Evolutionary conservation across 768 basidiomycete species (phyloP).

Genomic region (Auricularia cornea): DNA sequence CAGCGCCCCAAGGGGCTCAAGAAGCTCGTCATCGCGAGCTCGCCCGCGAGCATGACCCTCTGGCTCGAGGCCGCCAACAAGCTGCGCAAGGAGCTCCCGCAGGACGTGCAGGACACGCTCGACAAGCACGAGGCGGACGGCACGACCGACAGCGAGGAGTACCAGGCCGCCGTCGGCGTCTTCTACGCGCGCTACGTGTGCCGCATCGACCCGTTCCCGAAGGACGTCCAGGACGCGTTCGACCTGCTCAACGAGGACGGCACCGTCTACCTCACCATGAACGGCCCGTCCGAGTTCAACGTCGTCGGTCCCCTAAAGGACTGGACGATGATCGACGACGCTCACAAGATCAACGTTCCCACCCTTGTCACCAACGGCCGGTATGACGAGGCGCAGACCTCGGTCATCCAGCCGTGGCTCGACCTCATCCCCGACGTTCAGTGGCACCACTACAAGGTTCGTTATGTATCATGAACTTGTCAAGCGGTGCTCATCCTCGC

Average conservation of each 20-base stretch:
- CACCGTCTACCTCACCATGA: conserved; percentile 44
- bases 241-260: conserved; percentile 32
- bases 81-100: conserved; percentile 30
- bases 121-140: conserved; percentile 38
- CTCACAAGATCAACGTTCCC: conserved; percentile 1
- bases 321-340: conserved; percentile 2
- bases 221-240: conserved; percentile 27
- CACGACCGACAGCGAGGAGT: conserved; percentile 37
- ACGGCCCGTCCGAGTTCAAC: conserved; percentile 6
- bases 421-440: conserved; percentile 19
- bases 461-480: neutral
- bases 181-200: conserved; percentile 40
- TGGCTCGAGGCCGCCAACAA: conserved; percentile 29
- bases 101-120: conserved; percentile 31
- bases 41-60: conserved; percentile 37
- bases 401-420: neutral
- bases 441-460: conserved; percentile 34
- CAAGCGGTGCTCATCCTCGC: neutral
- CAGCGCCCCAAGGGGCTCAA: conserved; percentile 36
- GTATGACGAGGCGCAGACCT: conserved; percentile 6
- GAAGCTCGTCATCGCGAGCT: conserved; percentile 37
- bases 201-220: conserved; percentile 37
- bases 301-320: conserved; percentile 3
- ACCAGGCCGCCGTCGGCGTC: conserved; percentile 31
- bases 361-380: conserved; percentile 6